Base-by-base conservation (phyloP, 1,284 basidiomycete genomes). In the Fistulinella staudtii region DNA sequence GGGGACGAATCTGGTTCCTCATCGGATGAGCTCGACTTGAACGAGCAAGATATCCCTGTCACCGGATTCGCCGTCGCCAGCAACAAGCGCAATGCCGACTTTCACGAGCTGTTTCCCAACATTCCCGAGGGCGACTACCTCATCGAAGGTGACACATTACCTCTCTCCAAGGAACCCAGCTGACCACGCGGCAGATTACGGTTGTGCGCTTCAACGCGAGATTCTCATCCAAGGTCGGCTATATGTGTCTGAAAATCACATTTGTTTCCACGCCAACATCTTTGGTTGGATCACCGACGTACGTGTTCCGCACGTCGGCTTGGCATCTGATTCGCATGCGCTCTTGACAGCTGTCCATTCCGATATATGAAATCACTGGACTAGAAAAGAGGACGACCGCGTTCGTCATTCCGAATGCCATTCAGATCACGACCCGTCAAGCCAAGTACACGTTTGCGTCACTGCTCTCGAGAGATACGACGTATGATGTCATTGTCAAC, bases 371-470 rank as follows among this genome's bases (percentile, higher is more conserved):
- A 55, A 87, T 99, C 46, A 85, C 80, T 27, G 74, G 82, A 11
- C 82, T 99, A 36, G 95, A 99, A 64, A 98, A 98, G 76, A 90
- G 87, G 57, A 99, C 95, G 92, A 99, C 96, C 0, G 95, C 95
- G 1, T 89, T 96, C 54, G 92, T 99, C 47, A 99, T 99, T 51
- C 95, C 96, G 11, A 99, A 99, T 63, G 95, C 93, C 8, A 95
- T 99, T 54, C 88, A 89, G 56, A 79, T 99, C 43, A 81, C 85
- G 11, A 97, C 95, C 0, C 75, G 81, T 22, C 83, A 85, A 49
- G 71, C 74, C 11, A 87, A 93, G 73, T 93, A 98, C 69, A 91
- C 85, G 0, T 98, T 98, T 60, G 91, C 94, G 0, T 96, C 93
- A 5, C 94, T 99, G 74, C 84, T 99, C 52, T 89, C 93, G 0